Base-by-base conservation (phyloP, 768 basidiomycete species). In the Kwoniella mangroviensis region DNA sequence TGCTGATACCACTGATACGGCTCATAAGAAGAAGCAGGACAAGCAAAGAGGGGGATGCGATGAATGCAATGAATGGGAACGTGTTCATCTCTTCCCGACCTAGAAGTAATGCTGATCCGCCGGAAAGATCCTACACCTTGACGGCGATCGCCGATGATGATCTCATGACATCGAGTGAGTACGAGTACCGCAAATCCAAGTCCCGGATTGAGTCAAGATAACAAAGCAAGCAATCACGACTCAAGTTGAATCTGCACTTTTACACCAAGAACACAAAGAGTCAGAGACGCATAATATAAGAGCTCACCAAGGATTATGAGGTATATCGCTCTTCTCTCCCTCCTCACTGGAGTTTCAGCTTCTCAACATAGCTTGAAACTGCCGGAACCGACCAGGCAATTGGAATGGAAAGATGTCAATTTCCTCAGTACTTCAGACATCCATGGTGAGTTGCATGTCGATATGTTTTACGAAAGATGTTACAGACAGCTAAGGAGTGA, bases 321-420 rank as follows among this genome's bases (percentile, higher is more conserved):
- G 12, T 26, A 57, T 40, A 40, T 55, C 22, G 3, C 56, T 57
- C 13, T 60, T 17, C 40, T 60, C 34, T 26, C 21, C 12, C 58
- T 60, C 6, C 11, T 60, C 34, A 12, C 34, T 5, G 17, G 22
- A n/a, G n/a, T 43, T 19, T n/a, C 40, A 60, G 58, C 40, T 41
- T 17, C 58, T 19, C 58, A 26, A 41, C 17, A 22, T 9, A n/a
- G 13, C 21, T 15, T 67, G 15, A 43, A 61, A 17, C 51, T 72
- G 28, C 76, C 79, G 9, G 40, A 40, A 15, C 93, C 93, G 3
- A 87, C 87, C 65, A 85, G 89, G 24, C 87, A 88, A 26, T 86
- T 96, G 15, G 87, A 88, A 62, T 94, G 93, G 94, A 89, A 90
- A n/a, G 92, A 94, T 76, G 86, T 95, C 79, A 95, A 95, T 79